These are phyloP conservation scores for Coffea humblotiana DNA, from an alignment of 305 asterid genomes.

Conservation along the genomic window DNA sequence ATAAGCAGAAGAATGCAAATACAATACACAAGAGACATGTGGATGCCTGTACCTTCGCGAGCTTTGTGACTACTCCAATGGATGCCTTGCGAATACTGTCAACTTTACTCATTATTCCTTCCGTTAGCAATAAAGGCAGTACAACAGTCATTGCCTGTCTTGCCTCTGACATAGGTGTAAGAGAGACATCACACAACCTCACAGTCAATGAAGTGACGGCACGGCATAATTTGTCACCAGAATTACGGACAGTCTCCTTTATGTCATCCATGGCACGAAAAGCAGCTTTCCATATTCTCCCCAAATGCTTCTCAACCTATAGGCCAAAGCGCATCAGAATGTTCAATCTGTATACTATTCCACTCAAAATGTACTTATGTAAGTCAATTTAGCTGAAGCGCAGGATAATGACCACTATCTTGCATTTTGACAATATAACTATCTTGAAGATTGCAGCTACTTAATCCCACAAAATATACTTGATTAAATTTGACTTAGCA, in stretches of 20 bases:
- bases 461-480: too few relatives aligned
- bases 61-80: constrained; percentile 79
- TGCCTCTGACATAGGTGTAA: constrained; percentile 82
- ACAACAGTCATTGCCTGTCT: constrained; percentile 80
- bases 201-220: constrained; percentile 78
- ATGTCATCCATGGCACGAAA: constrained; percentile 98
- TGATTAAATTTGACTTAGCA: background rate
- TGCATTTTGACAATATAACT: background rate
- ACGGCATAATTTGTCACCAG: constrained; percentile 95
- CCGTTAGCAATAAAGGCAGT: constrained; percentile 84
- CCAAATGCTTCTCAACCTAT: constrained; percentile 89
- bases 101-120: constrained; percentile 94
- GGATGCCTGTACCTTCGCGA: constrained; percentile 65
- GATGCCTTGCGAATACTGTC: constrained; percentile 92
- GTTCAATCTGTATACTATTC: background rate
- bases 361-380: background rate
- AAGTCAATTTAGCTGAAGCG: background rate
- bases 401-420: background rate
- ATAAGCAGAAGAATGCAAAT: background rate
- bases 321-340: constrained; percentile 4
- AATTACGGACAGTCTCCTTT: constrained; percentile 94
- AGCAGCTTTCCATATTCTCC: constrained; percentile 85
- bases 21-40: background rate
- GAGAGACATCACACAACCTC: constrained; percentile 90
- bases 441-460: background rate